Percentiles rank a stretch among this genome's conserved stretches.
These are phyloP conservation scores for Cardamine occulta DNA, from an alignment of 345 rosid genomes.

Conservation along the genomic window DNA sequence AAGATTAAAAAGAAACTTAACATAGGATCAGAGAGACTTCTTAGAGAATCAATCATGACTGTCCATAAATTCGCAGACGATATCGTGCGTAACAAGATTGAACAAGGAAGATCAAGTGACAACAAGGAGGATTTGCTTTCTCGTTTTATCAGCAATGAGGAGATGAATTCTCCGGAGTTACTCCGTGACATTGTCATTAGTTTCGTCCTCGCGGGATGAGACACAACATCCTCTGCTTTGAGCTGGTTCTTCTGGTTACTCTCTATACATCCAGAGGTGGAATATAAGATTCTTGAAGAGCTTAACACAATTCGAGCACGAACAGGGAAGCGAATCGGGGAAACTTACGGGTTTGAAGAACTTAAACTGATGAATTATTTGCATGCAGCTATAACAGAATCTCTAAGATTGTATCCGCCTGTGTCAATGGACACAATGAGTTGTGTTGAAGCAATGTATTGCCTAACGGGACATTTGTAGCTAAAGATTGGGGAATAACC, in stretches of 20 bases:
- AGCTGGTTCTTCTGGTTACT: constrained; percentile 80
- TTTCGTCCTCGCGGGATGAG: constrained; percentile 68
- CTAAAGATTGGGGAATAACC: constrained; percentile 60
- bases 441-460: constrained; percentile 52
- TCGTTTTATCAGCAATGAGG: constrained; percentile 48
- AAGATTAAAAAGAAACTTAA: constrained; percentile 50
- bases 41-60: constrained; percentile 43
- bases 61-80: constrained; percentile 58
- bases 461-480: constrained; percentile 69
- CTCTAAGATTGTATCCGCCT: constrained; percentile 71
- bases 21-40: constrained; percentile 54
- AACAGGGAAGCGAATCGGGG: constrained; percentile 22
- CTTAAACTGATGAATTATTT: constrained; percentile 59
- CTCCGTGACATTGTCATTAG: constrained; percentile 66
- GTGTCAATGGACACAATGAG: constrained; percentile 58
- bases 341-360: constrained; percentile 57
- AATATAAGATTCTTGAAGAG: constrained; percentile 50
- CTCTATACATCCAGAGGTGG: constrained; percentile 47
- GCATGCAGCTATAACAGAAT: constrained; percentile 73
- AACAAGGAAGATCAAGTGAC: constrained; percentile 46
- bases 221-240: constrained; percentile 77
- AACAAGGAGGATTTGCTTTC: constrained; percentile 59
- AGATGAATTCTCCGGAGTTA: constrained; percentile 47
- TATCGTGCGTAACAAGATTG: constrained; percentile 53
- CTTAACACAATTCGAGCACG: constrained; percentile 34